phyloP scores from a whole-genome alignment of 345 rosid species.

The Corymbia maculata region DNA sequence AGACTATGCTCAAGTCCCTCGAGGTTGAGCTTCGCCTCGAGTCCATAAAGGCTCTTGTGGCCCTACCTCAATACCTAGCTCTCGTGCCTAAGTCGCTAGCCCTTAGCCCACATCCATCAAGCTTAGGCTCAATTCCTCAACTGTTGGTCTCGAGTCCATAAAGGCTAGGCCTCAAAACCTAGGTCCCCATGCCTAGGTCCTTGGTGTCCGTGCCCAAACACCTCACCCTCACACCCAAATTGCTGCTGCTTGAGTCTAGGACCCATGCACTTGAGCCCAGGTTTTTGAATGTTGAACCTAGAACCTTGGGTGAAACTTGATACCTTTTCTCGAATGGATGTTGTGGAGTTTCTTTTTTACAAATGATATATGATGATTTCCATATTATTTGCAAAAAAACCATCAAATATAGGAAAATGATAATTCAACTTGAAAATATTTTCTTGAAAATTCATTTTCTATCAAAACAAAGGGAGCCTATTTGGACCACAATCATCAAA shows the following conservation, averaged over 20 bases:
- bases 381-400: not conserved
- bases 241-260: rapidly evolving
- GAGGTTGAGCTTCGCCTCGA: not conserved
- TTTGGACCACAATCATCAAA: not conserved
- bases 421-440: not conserved
- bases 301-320: not conserved
- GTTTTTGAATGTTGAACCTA: not conserved
- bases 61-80: rapidly evolving
- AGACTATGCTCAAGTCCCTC: not conserved
- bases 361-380: rapidly evolving
- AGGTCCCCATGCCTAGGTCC: rapidly evolving
- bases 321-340: not conserved
- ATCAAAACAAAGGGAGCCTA: not conserved
- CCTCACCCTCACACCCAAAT: not conserved
- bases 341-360: not conserved
- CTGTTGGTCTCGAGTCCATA: rapidly evolving
- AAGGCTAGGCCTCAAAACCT: rapidly evolving
- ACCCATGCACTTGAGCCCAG: rapidly evolving
- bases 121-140: not conserved
- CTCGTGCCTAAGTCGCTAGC: not conserved
- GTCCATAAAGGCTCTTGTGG: not conserved
- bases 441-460: rapidly evolving
- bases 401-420: not conserved
- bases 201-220: rapidly evolving
- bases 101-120: rapidly evolving